Base-by-base conservation (phyloP, 441 rosid species). In the Bruguiera hainesii region DNA sequence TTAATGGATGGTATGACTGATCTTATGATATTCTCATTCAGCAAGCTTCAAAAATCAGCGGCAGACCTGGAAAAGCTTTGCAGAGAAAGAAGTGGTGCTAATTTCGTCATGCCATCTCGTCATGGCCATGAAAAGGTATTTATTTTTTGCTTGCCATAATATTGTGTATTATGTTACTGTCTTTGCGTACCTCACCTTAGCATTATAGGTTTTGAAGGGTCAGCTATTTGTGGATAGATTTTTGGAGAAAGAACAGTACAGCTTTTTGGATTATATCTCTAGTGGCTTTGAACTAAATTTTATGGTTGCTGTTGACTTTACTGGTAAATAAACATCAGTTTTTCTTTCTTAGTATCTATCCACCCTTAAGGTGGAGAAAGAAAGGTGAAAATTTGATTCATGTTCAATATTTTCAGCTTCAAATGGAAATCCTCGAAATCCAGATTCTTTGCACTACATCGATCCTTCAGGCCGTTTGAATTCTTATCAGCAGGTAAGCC, bases 291-390 rank as follows among this genome's bases (percentile, higher is more conserved):
- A 92, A 75, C 85, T 90, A 26, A 92, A 90, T 67, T 92, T 92
- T 65, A 88, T 92, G 95, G 96, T 92, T 71, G 97, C 98, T 35
- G 81, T 90, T 64, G 98, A 92, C 79, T 92, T 92, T 71, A 92
- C 48, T 2, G 48, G 48, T 42, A 42, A 42, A 42, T 42, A 42
- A 42, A 42, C 48, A 13, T 42, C 48, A 42, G 48, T 42, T 42
- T 10, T 42, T 42, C 48, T 13, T 42, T 42, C 16, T 42, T 11
- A 13, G 3, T 42, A 42, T 42, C 4, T 13, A 13, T 42, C 48
- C 48, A 11, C 48, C 18, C 48, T 42, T 0, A 42, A 18, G 18
- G 13, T 42, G 48, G 16, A 42, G 48, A 42, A 42, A 42, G 48
- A 42, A 42, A 10, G 48, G 48, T 42, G 48, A 42, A 42, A 42